Percentiles rank a stretch among this genome's conserved stretches.
These are phyloP conservation scores for Chaetomiaceae sp. DNA, from an alignment of 2,329 filamentous ascomycete genomes.

Conservation along the genomic window DNA sequence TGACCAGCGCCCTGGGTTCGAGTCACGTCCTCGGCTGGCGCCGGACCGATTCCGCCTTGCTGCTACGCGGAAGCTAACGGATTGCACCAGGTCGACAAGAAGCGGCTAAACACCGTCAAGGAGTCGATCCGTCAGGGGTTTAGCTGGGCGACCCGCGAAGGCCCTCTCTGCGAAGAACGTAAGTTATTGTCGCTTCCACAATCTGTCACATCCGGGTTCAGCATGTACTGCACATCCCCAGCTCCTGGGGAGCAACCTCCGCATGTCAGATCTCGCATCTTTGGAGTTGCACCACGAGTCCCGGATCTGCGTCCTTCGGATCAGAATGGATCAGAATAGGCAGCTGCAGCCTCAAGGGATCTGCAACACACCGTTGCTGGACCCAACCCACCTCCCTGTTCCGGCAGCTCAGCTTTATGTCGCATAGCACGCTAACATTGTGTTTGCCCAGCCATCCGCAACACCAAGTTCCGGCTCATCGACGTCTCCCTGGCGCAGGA, in stretches of 20 bases:
- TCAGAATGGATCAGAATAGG: neutral
- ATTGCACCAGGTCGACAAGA: slow-evolving; percentile 71
- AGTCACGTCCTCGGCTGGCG: slow-evolving; percentile 12
- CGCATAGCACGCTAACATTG: neutral
- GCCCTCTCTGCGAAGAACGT: slow-evolving; percentile 96
- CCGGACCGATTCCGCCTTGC: slow-evolving; percentile 16
- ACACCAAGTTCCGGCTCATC: slow-evolving; percentile 95
- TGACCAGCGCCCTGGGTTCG: neutral
- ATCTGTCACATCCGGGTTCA: neutral
- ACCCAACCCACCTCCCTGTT: neutral
- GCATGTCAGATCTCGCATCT: neutral
- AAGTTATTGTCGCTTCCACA: slow-evolving; percentile 42
- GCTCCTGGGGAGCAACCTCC: slow-evolving; percentile 11
- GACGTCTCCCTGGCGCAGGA: slow-evolving; percentile 82
- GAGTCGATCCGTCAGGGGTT: slow-evolving; percentile 96
- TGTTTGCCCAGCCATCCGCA: slow-evolving; percentile 71
- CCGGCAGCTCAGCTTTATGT: neutral
- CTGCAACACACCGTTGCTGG: neutral
- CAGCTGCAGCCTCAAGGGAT: neutral
- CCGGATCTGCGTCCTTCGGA: neutral
- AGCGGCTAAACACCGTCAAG: slow-evolving; percentile 77
- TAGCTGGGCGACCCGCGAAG: slow-evolving; percentile 92
- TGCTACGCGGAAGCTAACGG: slow-evolving; percentile 13
- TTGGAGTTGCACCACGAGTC: neutral
- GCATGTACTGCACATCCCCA: neutral